A percentile compares a stretch with the other conserved stretches of the same genome.
These are phyloP conservation scores for Penicillium ochrochloron DNA, from an alignment of 495 filamentous ascomycete genomes.

Conservation along the genomic window DNA sequence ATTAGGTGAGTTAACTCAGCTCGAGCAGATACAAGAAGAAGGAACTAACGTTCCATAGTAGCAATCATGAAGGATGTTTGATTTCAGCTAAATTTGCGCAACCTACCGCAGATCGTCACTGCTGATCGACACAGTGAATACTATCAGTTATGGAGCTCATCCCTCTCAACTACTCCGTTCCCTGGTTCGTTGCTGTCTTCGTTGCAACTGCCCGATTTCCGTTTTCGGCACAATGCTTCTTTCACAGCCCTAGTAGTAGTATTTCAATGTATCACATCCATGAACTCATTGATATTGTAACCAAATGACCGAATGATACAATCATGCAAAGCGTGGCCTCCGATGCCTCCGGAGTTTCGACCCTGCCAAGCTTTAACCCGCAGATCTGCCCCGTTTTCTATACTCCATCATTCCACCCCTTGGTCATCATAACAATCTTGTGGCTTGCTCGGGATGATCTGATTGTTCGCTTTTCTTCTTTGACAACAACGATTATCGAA, in stretches of 20 bases:
- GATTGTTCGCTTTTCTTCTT: neutral
- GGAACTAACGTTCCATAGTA: neutral
- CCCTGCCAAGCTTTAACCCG: conserved; percentile 9
- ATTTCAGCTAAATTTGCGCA: conserved; percentile 33
- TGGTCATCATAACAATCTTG: conserved; percentile 2
- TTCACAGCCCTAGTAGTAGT: neutral
- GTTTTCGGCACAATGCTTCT: conserved; percentile 20
- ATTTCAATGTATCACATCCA: neutral
- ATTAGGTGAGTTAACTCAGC: neutral
- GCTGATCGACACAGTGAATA: conserved; percentile 20
- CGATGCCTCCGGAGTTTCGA: neutral
- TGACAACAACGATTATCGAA: neutral
- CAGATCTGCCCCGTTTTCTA: conserved; percentile 13
- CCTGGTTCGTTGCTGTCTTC: conserved; percentile 5
- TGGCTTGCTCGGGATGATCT: conserved; percentile 3
- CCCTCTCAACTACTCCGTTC: conserved; percentile 4
- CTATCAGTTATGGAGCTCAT: conserved; percentile 7
- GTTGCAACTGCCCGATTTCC: conserved; percentile 6
- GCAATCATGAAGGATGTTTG: neutral
- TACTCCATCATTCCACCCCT: neutral
- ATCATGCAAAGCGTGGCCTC: neutral
- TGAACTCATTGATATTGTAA: neutral
- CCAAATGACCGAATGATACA: neutral
- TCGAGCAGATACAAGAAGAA: neutral
- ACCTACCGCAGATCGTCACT: conserved; percentile 33